Percentiles rank a stretch among this genome's conserved stretches.
Conservation (phyloP, 257 asterid species). For the Coffea canephora region DNA sequence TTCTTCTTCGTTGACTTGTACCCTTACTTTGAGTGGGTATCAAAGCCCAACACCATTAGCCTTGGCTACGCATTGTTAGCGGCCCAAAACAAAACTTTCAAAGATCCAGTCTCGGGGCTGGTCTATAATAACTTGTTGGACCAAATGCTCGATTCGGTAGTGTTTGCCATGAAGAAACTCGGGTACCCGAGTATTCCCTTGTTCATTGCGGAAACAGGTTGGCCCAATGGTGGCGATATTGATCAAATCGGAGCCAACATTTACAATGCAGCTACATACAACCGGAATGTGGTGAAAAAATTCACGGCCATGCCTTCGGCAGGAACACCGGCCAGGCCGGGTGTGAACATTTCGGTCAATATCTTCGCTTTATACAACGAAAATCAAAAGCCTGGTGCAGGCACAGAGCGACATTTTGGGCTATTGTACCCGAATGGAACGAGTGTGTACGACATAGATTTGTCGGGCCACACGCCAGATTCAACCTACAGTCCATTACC, state of each 20-base stretch:
- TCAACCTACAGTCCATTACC: slow-evolving; percentile 24
- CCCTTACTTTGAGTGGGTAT: slow-evolving; percentile 61
- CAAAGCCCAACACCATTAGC: slow-evolving; percentile 28
- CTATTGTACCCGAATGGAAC: slow-evolving; percentile 39
- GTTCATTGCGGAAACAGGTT: slow-evolving; percentile 66
- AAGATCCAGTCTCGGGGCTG: slow-evolving; percentile 53
- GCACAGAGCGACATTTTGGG: slow-evolving; percentile 78
- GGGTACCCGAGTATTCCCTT: slow-evolving; percentile 47
- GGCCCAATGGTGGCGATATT: slow-evolving; percentile 74
- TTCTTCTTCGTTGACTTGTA: slow-evolving; percentile 57
- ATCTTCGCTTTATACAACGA: slow-evolving; percentile 68
- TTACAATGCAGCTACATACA: slow-evolving; percentile 64
- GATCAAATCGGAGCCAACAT: slow-evolving; percentile 63
- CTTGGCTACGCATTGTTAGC: slow-evolving; percentile 50
- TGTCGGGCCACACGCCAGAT: slow-evolving; percentile 36
- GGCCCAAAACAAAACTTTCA: slow-evolving; percentile 25
- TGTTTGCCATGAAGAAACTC: slow-evolving; percentile 55
- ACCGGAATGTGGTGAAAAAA: slow-evolving; percentile 48
- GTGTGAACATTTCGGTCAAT: slow-evolving; percentile 45
- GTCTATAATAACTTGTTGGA: slow-evolving; percentile 55
- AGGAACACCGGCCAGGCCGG: slow-evolving; percentile 73
- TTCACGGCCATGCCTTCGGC: slow-evolving; percentile 35
- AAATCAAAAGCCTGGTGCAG: slow-evolving; percentile 56
- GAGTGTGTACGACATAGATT: slow-evolving; percentile 53
- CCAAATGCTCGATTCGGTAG: slow-evolving; percentile 58